Evolutionary conservation across 345 rosid genomes (phyloP).

Genomic region (Leavenworthia alabamica): DNA sequence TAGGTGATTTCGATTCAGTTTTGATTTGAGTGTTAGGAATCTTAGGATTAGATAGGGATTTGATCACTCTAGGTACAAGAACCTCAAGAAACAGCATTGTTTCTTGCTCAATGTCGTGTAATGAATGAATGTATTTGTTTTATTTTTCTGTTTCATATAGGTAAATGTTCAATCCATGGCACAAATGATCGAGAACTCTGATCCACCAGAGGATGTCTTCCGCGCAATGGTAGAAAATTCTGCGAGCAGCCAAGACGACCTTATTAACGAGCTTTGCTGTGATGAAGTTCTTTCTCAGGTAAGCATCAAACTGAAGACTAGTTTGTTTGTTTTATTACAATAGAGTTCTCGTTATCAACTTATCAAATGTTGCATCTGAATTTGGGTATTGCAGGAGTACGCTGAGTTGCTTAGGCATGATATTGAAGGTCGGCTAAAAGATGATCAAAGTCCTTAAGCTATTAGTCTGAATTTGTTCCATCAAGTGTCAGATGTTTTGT

Average conservation of each 20-base stretch:
- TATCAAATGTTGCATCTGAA: neutral
- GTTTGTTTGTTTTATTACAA: neutral
- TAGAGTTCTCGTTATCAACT: neutral
- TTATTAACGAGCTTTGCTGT: constrained; percentile 44
- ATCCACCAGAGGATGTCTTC: constrained; percentile 53
- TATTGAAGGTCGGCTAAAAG: constrained; percentile 35
- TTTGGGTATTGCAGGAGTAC: constrained; percentile 50
- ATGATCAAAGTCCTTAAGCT: constrained; percentile 25
- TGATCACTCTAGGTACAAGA: neutral
- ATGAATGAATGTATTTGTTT: neutral
- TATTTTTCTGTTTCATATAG: constrained; percentile 17
- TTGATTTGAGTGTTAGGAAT: neutral
- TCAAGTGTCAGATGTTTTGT: neutral
- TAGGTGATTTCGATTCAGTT: neutral
- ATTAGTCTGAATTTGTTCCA: neutral
- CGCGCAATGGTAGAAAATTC: constrained; percentile 54
- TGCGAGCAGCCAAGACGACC: constrained; percentile 36
- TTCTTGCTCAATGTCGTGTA: neutral
- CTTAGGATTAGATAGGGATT: neutral
- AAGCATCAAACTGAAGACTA: constrained; percentile 14
- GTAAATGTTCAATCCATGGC: constrained; percentile 42
- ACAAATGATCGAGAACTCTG: constrained; percentile 46
- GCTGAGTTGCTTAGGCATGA: constrained; percentile 51
- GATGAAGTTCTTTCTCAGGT: constrained; percentile 58
- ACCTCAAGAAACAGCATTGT: neutral